Conservation (phyloP, 345 rosid genomes). For the Pugionium cornutum region DNA sequence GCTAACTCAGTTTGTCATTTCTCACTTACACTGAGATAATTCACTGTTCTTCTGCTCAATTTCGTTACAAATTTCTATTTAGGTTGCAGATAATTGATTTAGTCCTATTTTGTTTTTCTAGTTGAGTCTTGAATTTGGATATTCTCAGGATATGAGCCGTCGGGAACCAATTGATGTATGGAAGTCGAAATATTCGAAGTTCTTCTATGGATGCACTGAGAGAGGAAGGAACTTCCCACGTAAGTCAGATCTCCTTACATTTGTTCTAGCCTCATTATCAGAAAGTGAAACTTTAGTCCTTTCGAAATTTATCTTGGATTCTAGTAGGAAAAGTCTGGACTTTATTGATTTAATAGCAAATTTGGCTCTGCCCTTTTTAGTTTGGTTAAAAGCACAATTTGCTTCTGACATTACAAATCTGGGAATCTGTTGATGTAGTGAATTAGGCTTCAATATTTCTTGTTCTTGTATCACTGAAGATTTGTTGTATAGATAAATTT, state of each 20-base stretch:
- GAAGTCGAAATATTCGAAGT: slow-evolving; percentile 70
- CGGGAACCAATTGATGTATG: slow-evolving; percentile 74
- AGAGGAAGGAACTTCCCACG: slow-evolving; percentile 68
- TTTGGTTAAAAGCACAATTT: slow-evolving; percentile 23
- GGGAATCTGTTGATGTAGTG: slow-evolving; percentile 10
- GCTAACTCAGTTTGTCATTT: background rate
- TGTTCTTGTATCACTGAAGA: background rate
- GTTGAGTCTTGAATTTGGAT: slow-evolving; percentile 7
- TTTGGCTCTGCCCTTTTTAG: slow-evolving; percentile 14
- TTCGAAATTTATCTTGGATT: slow-evolving; percentile 6
- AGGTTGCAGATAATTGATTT: background rate
- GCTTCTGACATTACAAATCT: background rate
- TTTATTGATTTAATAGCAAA: slow-evolving; percentile 22
- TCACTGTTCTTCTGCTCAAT: slow-evolving; percentile 15
- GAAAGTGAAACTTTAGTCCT: slow-evolving; percentile 20
- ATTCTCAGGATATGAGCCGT: slow-evolving; percentile 53
- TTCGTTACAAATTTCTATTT: background rate
- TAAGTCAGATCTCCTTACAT: slow-evolving; percentile 45
- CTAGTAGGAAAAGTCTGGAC: slow-evolving; percentile 21
- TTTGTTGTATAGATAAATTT: background rate
- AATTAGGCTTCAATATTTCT: background rate
- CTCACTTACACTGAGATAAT: slow-evolving; percentile 16
- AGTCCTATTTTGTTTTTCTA: background rate
- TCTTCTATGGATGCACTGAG: slow-evolving; percentile 78
- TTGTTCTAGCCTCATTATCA: background rate